Percentiles rank a stretch among this genome's conserved stretches.
Conservation (phyloP, 177 flowering plant genomes). For the Vitis hybrid region DNA sequence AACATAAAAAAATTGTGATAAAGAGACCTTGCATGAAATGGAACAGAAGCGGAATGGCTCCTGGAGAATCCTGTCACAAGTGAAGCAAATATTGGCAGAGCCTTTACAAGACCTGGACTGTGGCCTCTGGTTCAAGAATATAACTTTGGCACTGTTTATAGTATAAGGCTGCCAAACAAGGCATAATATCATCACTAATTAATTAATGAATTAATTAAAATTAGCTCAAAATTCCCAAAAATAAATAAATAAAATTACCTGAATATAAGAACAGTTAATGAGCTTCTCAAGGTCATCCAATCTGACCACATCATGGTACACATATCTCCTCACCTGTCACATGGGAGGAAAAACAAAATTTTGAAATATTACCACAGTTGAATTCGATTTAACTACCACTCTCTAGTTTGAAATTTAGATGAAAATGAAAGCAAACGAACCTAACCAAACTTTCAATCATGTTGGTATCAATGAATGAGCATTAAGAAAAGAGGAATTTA, state of each 20-base stretch:
- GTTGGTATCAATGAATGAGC: slow-evolving; percentile 4
- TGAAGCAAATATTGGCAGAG: slow-evolving; percentile 62
- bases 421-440: slow-evolving; percentile 15
- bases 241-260: slow-evolving; percentile 37
- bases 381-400: background rate
- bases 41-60: slow-evolving; percentile 85
- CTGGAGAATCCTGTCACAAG: slow-evolving; percentile 86
- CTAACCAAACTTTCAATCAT: background rate
- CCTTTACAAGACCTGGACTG: slow-evolving; percentile 71
- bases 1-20: too few species aligned
- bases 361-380: background rate
- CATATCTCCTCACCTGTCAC: slow-evolving; percentile 81
- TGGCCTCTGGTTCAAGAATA: slow-evolving; percentile 88
- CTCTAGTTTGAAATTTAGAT: slow-evolving; percentile 10
- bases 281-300: slow-evolving; percentile 88
- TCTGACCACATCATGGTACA: slow-evolving; percentile 84
- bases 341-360: background rate
- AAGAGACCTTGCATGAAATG: slow-evolving; percentile 87
- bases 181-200: background rate
- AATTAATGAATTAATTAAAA: background rate
- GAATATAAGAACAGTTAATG: slow-evolving; percentile 79
- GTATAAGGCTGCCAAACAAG: slow-evolving; percentile 70
- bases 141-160: slow-evolving; percentile 87
- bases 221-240: background rate
- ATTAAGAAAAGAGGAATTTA: background rate